phyloP scores from a whole-genome alignment of 768 basidiomycete genomes.

The Suillus bovinus region DNA sequence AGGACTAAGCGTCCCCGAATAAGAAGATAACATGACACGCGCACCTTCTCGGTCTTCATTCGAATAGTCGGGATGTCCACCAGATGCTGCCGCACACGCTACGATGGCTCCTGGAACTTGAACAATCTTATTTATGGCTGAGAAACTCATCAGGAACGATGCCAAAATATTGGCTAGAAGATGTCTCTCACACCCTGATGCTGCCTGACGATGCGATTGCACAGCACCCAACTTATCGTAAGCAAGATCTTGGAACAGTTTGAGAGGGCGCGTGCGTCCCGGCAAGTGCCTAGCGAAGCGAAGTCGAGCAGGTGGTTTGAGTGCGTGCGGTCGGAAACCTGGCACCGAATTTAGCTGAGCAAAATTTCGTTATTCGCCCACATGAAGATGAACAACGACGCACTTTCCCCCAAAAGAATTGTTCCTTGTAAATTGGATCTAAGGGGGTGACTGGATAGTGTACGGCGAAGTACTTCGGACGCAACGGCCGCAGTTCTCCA shows the following conservation, averaged over 20 bases:
- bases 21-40: neutral
- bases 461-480: constrained; percentile 18
- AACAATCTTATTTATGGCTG: constrained; percentile 54
- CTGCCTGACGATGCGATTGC: constrained; percentile 42
- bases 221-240: constrained; percentile 27
- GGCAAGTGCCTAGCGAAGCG: constrained; percentile 8
- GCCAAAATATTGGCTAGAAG: neutral
- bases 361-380: neutral
- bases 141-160: constrained; percentile 5
- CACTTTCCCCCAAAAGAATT: constrained; percentile 23
- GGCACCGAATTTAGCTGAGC: constrained; percentile 1
- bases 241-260: constrained; percentile 23
- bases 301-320: neutral
- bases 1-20: neutral
- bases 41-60: constrained; percentile 12
- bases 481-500: constrained; percentile 10
- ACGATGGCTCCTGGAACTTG: constrained; percentile 45
- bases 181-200: constrained; percentile 40
- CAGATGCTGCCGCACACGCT: constrained; percentile 47
- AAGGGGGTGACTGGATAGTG: constrained; percentile 22
- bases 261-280: constrained; percentile 21
- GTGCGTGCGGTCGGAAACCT: constrained; percentile 3
- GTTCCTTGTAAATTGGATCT: constrained; percentile 16
- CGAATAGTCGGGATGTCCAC: constrained; percentile 42
- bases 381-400: constrained; percentile 1